Evolutionary conservation across 2,329 filamentous ascomycete genomes (phyloP).

Genomic region (Grosmannia penicillata): DNA sequence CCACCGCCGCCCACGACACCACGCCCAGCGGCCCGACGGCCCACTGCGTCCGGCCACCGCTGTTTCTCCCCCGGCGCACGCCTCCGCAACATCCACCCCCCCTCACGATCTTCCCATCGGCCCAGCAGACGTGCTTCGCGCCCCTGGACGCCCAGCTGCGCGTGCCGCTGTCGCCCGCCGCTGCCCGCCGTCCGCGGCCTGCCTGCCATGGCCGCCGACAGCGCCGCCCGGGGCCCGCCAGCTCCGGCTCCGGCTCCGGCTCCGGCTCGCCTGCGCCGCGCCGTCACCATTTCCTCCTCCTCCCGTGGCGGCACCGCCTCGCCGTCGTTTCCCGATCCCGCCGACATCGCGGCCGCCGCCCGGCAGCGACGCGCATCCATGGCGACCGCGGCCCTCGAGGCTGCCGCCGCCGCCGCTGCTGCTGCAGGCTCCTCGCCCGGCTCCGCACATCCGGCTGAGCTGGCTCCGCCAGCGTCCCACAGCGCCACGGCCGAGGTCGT

Average conservation of each 20-base stretch:
- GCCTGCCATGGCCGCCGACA: not conserved
- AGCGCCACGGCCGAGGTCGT: constrained; percentile 21
- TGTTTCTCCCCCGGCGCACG: too few species aligned
- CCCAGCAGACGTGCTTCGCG: too few species aligned
- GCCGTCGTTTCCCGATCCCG: not conserved
- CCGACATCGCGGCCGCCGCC: not conserved
- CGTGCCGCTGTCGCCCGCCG: too few species aligned
- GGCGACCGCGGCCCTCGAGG: constrained; percentile 6
- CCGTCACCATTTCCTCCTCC: not conserved
- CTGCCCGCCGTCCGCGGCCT: too few species aligned
- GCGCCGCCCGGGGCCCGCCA: not conserved
- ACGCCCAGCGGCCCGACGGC: too few species aligned
- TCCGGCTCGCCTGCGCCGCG: not conserved
- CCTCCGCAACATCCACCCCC: too few species aligned
- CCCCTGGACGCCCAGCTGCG: too few species aligned
- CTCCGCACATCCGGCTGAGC: constrained; percentile 1
- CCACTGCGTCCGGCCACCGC: too few species aligned
- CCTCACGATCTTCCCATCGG: too few species aligned
- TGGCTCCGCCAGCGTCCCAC: not conserved
- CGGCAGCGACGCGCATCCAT: not conserved
- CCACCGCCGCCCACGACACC: too few species aligned
- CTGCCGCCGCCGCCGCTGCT: constrained; percentile 5
- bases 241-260: too few species aligned
- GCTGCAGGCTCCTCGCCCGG: constrained; percentile 2
- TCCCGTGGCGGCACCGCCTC: not conserved